Evolutionary conservation across 2,329 filamentous ascomycete genomes (phyloP).

Genomic region (Penicillium sp.): DNA sequence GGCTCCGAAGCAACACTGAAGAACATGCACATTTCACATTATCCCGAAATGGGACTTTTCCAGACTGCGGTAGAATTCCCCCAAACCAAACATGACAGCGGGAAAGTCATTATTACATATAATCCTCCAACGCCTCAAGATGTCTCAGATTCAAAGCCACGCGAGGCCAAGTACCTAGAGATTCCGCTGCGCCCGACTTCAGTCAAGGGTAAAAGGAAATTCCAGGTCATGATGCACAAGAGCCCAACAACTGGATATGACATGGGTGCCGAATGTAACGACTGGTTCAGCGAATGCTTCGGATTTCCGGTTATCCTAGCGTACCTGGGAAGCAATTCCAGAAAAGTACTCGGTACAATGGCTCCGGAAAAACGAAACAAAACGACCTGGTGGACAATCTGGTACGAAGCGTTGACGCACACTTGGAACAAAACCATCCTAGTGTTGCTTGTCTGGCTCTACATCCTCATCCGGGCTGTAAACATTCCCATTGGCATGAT

Average conservation of each 20-base stretch:
- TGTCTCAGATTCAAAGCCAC: constrained; percentile 25
- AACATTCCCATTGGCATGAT: not conserved
- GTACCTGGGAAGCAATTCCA: constrained; percentile 63
- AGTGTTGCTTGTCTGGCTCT: not conserved
- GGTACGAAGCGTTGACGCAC: not conserved
- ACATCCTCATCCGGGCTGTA: not conserved
- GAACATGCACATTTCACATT: constrained; percentile 62
- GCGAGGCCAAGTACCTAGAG: constrained; percentile 40
- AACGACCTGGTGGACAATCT: not conserved
- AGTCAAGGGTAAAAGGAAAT: constrained; percentile 39
- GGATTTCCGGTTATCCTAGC: constrained; percentile 63
- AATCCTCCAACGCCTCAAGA: constrained; percentile 22
- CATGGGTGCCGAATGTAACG: constrained; percentile 62
- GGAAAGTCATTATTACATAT: constrained; percentile 46
- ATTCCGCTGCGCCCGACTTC: constrained; percentile 58
- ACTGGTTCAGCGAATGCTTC: constrained; percentile 69
- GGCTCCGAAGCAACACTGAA: constrained; percentile 31
- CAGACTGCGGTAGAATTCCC: constrained; percentile 54
- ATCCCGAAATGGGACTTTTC: constrained; percentile 66
- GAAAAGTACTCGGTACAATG: constrained; percentile 64
- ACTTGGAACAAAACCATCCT: not conserved
- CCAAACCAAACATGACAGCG: constrained; percentile 15
- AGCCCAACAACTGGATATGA: constrained; percentile 61
- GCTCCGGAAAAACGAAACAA: constrained; percentile 43
- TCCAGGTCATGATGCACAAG: constrained; percentile 60